A percentile compares a stretch with the other conserved stretches of the same genome.
phyloP scores from a whole-genome alignment of 192 early-diverging fungal species.

The Glomus cerebriforme region DNA sequence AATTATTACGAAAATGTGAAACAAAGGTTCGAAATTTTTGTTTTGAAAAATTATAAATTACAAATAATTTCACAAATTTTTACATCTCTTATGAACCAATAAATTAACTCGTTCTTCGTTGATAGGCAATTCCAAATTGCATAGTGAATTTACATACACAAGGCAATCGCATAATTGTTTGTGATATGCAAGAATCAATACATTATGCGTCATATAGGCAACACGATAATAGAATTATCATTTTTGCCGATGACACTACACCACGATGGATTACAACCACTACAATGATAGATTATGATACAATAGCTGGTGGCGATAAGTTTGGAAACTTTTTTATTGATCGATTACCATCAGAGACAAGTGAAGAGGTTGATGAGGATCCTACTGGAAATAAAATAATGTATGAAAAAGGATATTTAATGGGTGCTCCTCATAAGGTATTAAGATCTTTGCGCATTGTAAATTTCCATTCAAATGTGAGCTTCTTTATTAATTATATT shows the following conservation, averaged over 20 bases:
- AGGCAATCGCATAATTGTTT: slow-evolving; percentile 80
- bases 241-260: slow-evolving; percentile 91
- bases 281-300: slow-evolving; percentile 89
- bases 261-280: slow-evolving; percentile 84
- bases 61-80: background rate
- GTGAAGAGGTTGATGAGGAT: slow-evolving; percentile 83
- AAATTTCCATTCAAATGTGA: background rate
- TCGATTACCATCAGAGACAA: slow-evolving; percentile 66
- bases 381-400: slow-evolving; percentile 80
- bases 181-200: slow-evolving; percentile 88
- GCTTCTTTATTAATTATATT: slow-evolving; percentile 27
- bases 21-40: slow-evolving; percentile 51
- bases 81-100: background rate
- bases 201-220: slow-evolving; percentile 74
- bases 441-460: background rate
- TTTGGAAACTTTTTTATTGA: slow-evolving; percentile 93
- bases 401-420: slow-evolving; percentile 78
- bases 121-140: slow-evolving; percentile 67
- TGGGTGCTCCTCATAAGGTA: slow-evolving; percentile 87
- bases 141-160: slow-evolving; percentile 76
- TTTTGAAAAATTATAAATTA: background rate
- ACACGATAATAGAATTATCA: slow-evolving; percentile 79
- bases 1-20: slow-evolving; percentile 90
- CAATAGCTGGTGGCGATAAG: slow-evolving; percentile 91
- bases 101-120: background rate